Conservation (phyloP, 2,329 filamentous ascomycete genomes). For the Huntiella decipiens region DNA sequence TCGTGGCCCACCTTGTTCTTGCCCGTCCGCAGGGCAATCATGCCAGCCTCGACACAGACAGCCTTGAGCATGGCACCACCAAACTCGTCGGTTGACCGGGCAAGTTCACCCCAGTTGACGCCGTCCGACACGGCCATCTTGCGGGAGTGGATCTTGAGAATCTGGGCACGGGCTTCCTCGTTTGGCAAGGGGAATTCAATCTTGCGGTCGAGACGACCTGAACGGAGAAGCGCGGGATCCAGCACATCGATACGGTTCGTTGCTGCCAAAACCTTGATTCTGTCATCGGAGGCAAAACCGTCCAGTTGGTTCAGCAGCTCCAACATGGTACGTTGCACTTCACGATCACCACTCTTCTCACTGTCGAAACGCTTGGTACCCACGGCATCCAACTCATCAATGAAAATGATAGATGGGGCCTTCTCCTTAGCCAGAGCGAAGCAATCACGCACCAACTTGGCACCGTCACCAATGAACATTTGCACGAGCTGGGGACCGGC, state of each 20-base stretch:
- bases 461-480: slow-evolving; percentile 98
- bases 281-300: slow-evolving; percentile 89
- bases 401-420: slow-evolving; percentile 97
- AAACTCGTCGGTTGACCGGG: slow-evolving; percentile 94
- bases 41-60: slow-evolving; percentile 94
- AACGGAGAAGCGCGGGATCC: slow-evolving; percentile 77
- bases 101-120: slow-evolving; percentile 92
- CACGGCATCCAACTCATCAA: slow-evolving; percentile 95
- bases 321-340: slow-evolving; percentile 97
- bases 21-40: slow-evolving; percentile 89
- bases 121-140: slow-evolving; percentile 93
- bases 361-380: slow-evolving; percentile 98
- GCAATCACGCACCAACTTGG: slow-evolving; percentile 91
- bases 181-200: slow-evolving; percentile 97
- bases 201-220: slow-evolving; percentile 83
- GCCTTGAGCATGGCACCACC: slow-evolving; percentile 95
- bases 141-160: slow-evolving; percentile 87
- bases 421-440: slow-evolving; percentile 98
- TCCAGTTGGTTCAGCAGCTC: slow-evolving; percentile 97
- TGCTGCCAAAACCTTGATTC: slow-evolving; percentile 88
- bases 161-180: slow-evolving; percentile 91
- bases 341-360: slow-evolving; percentile 91
- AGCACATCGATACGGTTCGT: slow-evolving; percentile 91
- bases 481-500: slow-evolving; percentile 94
- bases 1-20: slow-evolving; percentile 96